Evolutionary conservation across 2,329 filamentous ascomycete genomes (phyloP).

Genomic region (Lojkania enalia): DNA sequence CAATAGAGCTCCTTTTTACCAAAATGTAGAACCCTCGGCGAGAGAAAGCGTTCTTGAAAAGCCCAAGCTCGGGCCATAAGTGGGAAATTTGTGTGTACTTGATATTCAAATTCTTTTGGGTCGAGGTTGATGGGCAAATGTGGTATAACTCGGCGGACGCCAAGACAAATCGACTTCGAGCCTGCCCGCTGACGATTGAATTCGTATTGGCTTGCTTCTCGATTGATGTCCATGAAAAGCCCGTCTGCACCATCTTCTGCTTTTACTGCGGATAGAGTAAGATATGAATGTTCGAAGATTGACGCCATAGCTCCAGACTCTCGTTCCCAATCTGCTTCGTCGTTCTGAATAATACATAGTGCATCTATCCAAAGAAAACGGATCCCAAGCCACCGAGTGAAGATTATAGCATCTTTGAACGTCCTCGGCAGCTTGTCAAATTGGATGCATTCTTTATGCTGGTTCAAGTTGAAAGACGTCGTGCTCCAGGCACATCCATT

Average conservation of each 20-base stretch:
- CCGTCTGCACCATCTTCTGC: background rate
- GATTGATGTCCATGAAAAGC: background rate
- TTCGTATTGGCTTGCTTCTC: background rate
- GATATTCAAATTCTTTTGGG: too few relatives aligned
- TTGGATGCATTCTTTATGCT: constrained; percentile 3
- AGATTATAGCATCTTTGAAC: constrained; percentile 14
- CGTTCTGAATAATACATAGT: constrained; percentile 15
- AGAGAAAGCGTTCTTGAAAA: background rate
- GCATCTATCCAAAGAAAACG: constrained; percentile 20
- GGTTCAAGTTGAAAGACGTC: constrained; percentile 4
- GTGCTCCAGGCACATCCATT: constrained; percentile 4
- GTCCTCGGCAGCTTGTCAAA: constrained; percentile 6
- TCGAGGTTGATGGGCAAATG: background rate
- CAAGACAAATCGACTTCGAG: background rate
- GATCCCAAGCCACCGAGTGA: constrained; percentile 12
- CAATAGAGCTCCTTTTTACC: background rate
- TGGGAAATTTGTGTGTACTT: background rate
- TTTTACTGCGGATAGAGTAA: constrained; percentile 10
- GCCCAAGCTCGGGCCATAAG: constrained; percentile 5
- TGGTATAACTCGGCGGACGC: background rate
- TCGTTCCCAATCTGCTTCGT: constrained; percentile 14
- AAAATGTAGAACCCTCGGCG: background rate
- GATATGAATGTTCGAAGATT: constrained; percentile 4
- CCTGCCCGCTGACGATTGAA: background rate
- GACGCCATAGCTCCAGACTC: constrained; percentile 17